Conservation (phyloP, 768 basidiomycete genomes). For the Pulveroboletus sp. region DNA sequence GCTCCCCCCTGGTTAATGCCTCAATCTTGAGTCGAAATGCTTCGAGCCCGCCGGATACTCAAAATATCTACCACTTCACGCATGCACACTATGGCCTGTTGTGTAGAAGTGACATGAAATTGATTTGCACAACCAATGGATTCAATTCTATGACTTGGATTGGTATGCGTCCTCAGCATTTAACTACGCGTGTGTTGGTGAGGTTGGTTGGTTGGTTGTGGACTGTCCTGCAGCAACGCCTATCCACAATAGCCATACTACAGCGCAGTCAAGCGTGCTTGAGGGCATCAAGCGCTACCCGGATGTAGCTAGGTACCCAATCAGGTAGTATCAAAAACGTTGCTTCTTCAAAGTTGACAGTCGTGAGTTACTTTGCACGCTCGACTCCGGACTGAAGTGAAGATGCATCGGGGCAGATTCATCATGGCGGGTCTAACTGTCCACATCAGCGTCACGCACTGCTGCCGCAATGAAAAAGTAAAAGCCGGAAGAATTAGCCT, state of each 20-base stretch:
- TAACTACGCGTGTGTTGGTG: no score
- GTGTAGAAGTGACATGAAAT: neutral
- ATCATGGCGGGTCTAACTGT: no score
- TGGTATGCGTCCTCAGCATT: neutral
- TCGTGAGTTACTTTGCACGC: neutral
- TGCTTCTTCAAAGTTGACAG: no score
- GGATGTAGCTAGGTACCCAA: no score
- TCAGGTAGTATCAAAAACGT: no score
- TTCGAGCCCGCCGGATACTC: neutral
- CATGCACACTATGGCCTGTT: neutral
- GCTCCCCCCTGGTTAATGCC: slow-evolving; percentile 82
- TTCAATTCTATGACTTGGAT: neutral
- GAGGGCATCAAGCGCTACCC: no score
- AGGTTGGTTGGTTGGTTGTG: neutral
- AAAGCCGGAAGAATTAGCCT: neutral
- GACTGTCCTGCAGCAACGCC: neutral
- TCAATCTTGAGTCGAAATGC: no score
- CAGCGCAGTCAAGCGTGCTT: no score
- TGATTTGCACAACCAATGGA: neutral
- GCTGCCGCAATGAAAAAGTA: no score
- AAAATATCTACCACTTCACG: neutral
- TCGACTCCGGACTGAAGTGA: neutral
- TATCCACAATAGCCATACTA: no score
- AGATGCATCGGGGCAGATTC: neutral
- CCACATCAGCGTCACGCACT: no score